A percentile compares a stretch with the other conserved stretches of the same genome.
Evolutionary conservation across 2,329 filamentous ascomycete genomes (phyloP).

Genomic region (Calonectria hongkongensis): DNA sequence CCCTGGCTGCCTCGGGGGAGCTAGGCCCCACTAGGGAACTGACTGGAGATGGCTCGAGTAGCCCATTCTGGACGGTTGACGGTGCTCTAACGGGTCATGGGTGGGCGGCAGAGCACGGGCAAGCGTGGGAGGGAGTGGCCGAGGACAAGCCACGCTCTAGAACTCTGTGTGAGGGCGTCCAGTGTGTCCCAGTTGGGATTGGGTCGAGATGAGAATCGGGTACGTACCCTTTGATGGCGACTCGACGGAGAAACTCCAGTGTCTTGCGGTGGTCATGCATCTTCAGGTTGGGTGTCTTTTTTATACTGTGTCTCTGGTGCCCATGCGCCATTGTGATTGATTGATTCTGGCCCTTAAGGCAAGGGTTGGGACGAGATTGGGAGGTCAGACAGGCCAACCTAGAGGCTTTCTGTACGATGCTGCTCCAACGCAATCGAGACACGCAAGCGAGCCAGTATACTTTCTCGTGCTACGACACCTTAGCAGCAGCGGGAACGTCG

Average conservation of each 20-base stretch:
- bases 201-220: constrained; percentile 12
- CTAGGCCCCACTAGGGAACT: constrained; percentile 45
- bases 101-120: constrained; percentile 40
- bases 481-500: not conserved
- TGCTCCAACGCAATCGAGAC: constrained; percentile 22
- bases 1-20: constrained; percentile 41
- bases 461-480: constrained; percentile 25
- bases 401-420: constrained; percentile 6
- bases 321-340: constrained; percentile 19
- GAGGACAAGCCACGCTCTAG: constrained; percentile 46
- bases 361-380: constrained; percentile 23
- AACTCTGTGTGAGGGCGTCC: constrained; percentile 16
- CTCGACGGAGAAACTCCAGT: constrained; percentile 18
- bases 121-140: constrained; percentile 52
- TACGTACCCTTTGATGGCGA: constrained; percentile 24
- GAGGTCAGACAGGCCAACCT: constrained; percentile 10
- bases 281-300: constrained; percentile 22
- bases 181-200: constrained; percentile 4
- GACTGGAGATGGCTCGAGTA: constrained; percentile 36
- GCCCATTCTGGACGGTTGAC: constrained; percentile 29
- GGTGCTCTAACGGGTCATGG: constrained; percentile 30
- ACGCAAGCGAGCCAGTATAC: constrained; percentile 14
- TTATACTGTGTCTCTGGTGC: constrained; percentile 26
- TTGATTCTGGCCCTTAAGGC: not conserved
- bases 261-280: constrained; percentile 35